A percentile compares a stretch with the other conserved stretches of the same genome.
Conservation (phyloP, 345 rosid species). For the Eucalyptus dawsonii region DNA sequence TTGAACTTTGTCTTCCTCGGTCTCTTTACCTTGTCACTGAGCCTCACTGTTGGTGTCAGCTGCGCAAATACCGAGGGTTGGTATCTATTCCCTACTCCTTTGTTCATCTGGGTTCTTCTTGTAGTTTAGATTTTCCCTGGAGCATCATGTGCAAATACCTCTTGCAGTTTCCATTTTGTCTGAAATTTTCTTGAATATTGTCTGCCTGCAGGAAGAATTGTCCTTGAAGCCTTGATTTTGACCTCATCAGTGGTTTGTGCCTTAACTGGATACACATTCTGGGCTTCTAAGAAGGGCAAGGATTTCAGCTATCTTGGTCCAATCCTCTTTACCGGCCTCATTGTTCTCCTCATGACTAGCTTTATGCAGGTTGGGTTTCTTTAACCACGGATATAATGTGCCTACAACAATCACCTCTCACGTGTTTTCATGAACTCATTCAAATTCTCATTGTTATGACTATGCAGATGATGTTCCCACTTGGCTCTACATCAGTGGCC, state of each 20-base stretch:
- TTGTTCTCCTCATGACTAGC: constrained; percentile 64
- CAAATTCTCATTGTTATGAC: neutral
- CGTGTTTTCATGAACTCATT: neutral
- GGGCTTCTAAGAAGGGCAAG: constrained; percentile 95
- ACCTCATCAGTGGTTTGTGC: constrained; percentile 76
- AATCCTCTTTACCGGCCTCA: constrained; percentile 73
- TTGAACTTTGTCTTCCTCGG: constrained; percentile 75
- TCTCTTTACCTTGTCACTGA: constrained; percentile 73
- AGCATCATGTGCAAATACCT: neutral
- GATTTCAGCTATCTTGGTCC: constrained; percentile 93
- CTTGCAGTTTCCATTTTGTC: neutral
- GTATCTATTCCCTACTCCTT: neutral
- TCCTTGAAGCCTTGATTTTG: constrained; percentile 83
- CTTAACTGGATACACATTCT: constrained; percentile 88
- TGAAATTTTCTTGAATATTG: neutral
- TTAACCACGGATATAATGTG: neutral
- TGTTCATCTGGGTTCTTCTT: neutral
- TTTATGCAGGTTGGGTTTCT: constrained; percentile 67
- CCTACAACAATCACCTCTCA: neutral
- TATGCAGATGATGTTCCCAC: constrained; percentile 73
- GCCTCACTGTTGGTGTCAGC: constrained; percentile 78
- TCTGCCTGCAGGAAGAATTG: constrained; percentile 65
- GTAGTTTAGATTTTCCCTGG: neutral
- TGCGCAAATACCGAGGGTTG: constrained; percentile 85
- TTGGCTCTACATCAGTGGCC: constrained; percentile 71